phyloP scores from a whole-genome alignment of 805 yeast genomes.

The Candida ascalaphidarum region DNA sequence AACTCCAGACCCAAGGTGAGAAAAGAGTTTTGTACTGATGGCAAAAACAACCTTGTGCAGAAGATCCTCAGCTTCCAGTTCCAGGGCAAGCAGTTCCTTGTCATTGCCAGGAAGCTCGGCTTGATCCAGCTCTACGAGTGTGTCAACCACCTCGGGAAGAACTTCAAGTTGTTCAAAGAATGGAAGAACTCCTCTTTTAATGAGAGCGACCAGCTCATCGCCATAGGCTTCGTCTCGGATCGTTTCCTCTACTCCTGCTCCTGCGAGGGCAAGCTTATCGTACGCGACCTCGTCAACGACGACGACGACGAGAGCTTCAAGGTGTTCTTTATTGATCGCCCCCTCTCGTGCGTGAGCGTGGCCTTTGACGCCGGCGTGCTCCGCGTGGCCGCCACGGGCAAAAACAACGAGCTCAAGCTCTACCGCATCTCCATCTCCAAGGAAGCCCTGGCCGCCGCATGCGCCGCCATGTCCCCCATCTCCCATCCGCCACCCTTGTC shows the following conservation, averaged over 20 bases:
- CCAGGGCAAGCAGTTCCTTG: constrained; percentile 13
- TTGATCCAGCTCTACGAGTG: constrained; percentile 22
- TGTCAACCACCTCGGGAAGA: constrained; percentile 1
- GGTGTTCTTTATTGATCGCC: constrained; percentile 16
- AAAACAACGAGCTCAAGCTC: constrained; percentile 16
- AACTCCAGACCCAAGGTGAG: too few relatives aligned
- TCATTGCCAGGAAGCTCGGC: constrained; percentile 16
- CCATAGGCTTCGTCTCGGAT: constrained; percentile 15
- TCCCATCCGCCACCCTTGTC: too few relatives aligned
- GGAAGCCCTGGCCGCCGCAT: too few relatives aligned
- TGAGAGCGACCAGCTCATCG: constrained; percentile 14
- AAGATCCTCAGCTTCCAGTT: constrained; percentile 12
- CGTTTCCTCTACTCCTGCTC: constrained; percentile 26
- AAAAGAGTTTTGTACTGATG: constrained; percentile 8
- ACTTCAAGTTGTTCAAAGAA: constrained; percentile 19
- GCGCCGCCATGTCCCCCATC: too few relatives aligned
- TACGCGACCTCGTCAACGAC: constrained; percentile 28
- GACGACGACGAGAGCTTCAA: constrained; percentile 21
- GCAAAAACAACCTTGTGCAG: constrained; percentile 11
- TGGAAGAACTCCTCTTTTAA: constrained; percentile 19
- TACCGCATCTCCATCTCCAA: constrained; percentile 12
- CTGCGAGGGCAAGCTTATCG: constrained; percentile 21
- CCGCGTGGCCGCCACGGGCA: constrained; percentile 16
- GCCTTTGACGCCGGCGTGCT: constrained; percentile 5
- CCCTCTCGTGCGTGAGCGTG: constrained; percentile 14